Evolutionary conservation across 23 red algal genomes (phyloP), one percentile per base, ranked within the genome.

Genomic region (Gracilaria vermiculophylla): DNA sequence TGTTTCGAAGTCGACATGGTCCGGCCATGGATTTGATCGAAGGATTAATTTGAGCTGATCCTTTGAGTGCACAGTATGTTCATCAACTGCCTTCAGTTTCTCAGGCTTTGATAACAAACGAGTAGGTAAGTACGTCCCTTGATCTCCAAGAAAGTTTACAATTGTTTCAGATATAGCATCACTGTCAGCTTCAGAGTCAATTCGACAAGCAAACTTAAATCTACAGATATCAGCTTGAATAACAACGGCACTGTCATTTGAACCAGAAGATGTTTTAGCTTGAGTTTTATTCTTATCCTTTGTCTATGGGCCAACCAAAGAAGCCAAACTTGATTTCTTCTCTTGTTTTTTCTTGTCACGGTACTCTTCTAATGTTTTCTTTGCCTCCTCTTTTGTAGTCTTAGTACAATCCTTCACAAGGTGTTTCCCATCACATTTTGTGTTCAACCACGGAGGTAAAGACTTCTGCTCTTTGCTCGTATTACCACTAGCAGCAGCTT

Each of bases 1-100:
- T 86, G 41, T 86, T 86, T 1, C 81, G 58, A 36, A 86, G 81
- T 15, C 81, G 62, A 54, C 81, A 86, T n/a, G 81, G 81, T 29
- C 81, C 81, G 53, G 65, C 81, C 8, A 73, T 47, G 7, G 57
- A 71, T 53, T 86, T 29, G 25, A 86, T 73, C 60, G 35, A 17
- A 2, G 3, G 50, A 70, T 53, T 86, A 61, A 13, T 24, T 31
- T 0, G 32, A 0, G 28, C 42, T 61, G 6, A 25, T 0, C 6
- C 70, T 37, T 45, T 27, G 23, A 86, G 16, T n/a, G n/a, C n/a
- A n/a, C n/a, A 35, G 33, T 19, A 1, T 73, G 81, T 0, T 1
- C 62, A 73, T 86, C 81, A 73, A 86, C 34, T 49, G 8, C 3
- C 23, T 86, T 70, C 5, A 86, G 21, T 20, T 28, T 57, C 40